Conservation (phyloP, 345 rosid genomes). For the Luvunga scandens region DNA sequence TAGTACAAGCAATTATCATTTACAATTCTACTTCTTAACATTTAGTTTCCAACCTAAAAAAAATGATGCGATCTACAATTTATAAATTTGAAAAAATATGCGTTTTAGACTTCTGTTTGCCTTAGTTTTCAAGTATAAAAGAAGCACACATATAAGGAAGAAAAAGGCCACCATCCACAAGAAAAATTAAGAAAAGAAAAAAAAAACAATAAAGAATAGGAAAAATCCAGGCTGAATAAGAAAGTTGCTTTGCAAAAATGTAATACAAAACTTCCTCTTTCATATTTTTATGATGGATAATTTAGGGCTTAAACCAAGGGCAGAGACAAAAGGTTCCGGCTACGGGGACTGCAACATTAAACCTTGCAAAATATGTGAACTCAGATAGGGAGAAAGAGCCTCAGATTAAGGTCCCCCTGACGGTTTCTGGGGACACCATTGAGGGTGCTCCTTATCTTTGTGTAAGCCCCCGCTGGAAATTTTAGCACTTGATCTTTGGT, state of each 20-base stretch:
- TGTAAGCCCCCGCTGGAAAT: constrained; percentile 14
- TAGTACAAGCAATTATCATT: too few species aligned
- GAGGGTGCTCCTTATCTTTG: constrained; percentile 23
- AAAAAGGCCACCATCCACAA: too few species aligned
- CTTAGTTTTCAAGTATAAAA: too few species aligned
- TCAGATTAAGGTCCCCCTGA: constrained; percentile 58
- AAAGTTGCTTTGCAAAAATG: background rate
- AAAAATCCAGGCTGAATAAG: too few species aligned
- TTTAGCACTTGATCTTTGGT: background rate
- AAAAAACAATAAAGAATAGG: too few species aligned
- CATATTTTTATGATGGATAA: background rate
- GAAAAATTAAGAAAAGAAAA: too few species aligned
- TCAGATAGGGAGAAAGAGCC: constrained; percentile 54
- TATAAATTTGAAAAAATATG: too few species aligned
- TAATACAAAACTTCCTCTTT: background rate
- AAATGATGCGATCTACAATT: too few species aligned
- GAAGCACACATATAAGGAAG: too few species aligned
- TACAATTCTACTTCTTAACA: too few species aligned
- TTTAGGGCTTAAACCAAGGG: constrained; percentile 45
- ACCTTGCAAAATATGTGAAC: constrained; percentile 64
- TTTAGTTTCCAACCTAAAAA: too few species aligned
- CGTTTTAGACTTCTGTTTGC: too few species aligned
- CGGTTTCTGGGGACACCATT: constrained; percentile 27
- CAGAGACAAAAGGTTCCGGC: constrained; percentile 52
- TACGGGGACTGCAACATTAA: constrained; percentile 55